Conservation (phyloP, 129 eudicot species). For the Flaveria ramosissima region DNA sequence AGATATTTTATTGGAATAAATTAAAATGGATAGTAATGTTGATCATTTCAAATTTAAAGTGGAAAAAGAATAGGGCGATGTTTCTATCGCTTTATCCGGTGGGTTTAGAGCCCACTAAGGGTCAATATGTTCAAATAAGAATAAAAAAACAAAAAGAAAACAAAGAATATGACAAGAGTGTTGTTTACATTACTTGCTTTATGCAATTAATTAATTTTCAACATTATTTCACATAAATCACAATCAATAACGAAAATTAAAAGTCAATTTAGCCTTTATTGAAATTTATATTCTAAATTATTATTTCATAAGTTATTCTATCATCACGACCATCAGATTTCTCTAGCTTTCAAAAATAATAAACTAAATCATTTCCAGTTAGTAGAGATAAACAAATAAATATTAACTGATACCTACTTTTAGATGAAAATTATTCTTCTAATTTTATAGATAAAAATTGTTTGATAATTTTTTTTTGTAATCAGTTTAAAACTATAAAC, state of each 20-base stretch:
- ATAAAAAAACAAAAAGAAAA: background rate
- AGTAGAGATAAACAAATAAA: no score
- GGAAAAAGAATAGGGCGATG: background rate
- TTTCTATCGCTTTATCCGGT: conserved; percentile 9
- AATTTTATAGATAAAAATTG: no score
- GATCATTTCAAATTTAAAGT: background rate
- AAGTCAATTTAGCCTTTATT: no score
- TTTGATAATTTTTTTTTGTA: no score
- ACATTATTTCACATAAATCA: background rate
- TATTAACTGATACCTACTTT: no score
- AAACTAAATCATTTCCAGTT: no score
- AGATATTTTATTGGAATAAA: background rate
- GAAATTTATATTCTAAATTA: no score
- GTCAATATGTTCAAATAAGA: background rate
- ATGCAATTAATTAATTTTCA: background rate
- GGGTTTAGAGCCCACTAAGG: background rate
- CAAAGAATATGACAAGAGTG: background rate
- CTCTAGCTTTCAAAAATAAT: no score
- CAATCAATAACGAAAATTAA: background rate
- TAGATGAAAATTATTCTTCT: no score
- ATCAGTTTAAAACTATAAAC: no score
- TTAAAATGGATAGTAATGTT: background rate
- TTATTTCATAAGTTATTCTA: no score
- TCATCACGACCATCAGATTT: no score
- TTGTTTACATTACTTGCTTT: background rate